Evolutionary conservation across 768 basidiomycete genomes (phyloP), one percentile per base, ranked within the genome.

Genomic region (Leccinellum albellum): DNA sequence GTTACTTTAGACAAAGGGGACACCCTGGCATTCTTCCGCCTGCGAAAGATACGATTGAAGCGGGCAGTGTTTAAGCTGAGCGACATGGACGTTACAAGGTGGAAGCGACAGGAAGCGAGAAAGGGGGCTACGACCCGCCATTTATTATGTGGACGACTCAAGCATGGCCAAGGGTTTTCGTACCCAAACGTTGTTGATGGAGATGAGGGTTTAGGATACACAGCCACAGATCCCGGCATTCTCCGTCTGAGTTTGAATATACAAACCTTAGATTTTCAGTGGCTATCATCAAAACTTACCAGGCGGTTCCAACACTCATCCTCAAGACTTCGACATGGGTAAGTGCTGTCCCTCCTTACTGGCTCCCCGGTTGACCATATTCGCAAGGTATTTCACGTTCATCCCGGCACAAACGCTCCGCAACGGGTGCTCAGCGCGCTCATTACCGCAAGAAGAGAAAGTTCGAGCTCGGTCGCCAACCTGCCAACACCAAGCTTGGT

Each of bases 391-490:
- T 98, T 75, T 91, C 96, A 71, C 89, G 96, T 69, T 85, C 94
- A 63, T 96, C 94, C 69, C 85, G 96, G 74, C 94, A 98, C 84
- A 98, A 98, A 80, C 93, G 95, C 74, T 90, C 94, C 65, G 88
- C 84, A 67, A 88, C 93, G 50, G 96, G 92, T 70, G 92, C 90
- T 58, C 90, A 94, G 77, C 88, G 90, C 68, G 86, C 94, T 67
- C 86, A 89, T 79, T 96, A 94, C 81, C 93, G 96, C 83, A 99
- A 99, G 86, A 99, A 98, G 92, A 88, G 97, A 88, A 98, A 98
- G 82, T 98, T 98, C 79, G 97, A 99, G 84, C 87, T 98, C 70
- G 97, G 96, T 73, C 94, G 97, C 73, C 97, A 98, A 75, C 81
- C 97, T 57, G 97, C 97, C 65, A 94, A 80, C 84, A 99, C 97